A percentile compares a stretch with the other conserved stretches of the same genome.
Evolutionary conservation across 305 asterid species (phyloP).

Genomic region (Fraxinus nigra): DNA sequence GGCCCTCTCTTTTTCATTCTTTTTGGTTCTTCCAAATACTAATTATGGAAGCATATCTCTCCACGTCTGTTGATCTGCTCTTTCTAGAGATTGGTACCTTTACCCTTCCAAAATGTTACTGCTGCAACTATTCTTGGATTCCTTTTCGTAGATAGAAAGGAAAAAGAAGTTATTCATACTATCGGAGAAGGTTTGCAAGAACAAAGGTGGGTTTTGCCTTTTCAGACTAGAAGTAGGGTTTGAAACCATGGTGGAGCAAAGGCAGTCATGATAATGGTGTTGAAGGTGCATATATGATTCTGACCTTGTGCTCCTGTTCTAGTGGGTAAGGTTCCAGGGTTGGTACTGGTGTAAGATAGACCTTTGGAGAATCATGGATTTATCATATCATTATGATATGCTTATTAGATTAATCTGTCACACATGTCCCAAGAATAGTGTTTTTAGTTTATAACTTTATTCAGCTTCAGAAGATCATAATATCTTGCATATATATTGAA

Average conservation of each 20-base stretch:
- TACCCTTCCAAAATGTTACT: neutral
- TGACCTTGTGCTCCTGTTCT: neutral
- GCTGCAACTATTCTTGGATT: neutral
- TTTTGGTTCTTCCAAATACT: neutral
- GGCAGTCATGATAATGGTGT: neutral
- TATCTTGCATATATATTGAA: neutral
- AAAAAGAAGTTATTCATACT: neutral
- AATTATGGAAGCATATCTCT: neutral
- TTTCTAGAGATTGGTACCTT: neutral
- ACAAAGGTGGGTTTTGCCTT: neutral
- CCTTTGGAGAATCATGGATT: neutral
- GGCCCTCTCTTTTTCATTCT: neutral
- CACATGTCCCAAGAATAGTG: neutral
- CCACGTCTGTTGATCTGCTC: neutral
- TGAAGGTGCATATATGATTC: slow-evolving; percentile 1
- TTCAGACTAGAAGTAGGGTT: neutral
- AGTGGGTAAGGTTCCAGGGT: neutral
- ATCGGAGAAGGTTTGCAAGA: neutral
- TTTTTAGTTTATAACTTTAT: neutral
- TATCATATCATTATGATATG: neutral
- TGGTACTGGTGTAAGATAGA: neutral
- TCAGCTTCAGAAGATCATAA: neutral
- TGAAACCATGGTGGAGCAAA: neutral
- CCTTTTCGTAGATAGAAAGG: neutral
- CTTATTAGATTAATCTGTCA: neutral